phyloP scores from a whole-genome alignment of 345 rosid species.

The Melaleuca quinquenervia region DNA sequence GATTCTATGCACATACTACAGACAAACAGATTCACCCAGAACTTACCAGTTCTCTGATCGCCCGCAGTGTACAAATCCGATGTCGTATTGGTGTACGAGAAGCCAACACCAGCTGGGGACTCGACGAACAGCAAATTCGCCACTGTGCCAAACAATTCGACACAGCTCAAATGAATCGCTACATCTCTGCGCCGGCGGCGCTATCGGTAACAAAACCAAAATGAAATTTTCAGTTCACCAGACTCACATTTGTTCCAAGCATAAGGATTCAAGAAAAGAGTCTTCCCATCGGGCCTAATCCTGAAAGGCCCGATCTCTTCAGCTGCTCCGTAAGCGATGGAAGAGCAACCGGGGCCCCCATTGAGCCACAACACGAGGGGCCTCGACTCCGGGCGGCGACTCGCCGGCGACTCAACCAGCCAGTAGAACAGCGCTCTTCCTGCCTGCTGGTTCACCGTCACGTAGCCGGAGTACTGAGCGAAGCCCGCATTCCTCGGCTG shows the following conservation, averaged over 20 bases:
- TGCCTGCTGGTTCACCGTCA: conserved; percentile 66
- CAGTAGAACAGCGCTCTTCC: conserved; percentile 93
- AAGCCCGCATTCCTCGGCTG: conserved; percentile 59
- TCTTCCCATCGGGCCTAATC: conserved; percentile 60
- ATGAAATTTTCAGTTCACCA: not conserved
- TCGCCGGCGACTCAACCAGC: conserved; percentile 68
- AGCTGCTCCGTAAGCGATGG: conserved; percentile 73
- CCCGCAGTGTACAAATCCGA: conserved; percentile 79
- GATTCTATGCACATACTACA: not conserved
- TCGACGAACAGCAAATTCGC: conserved; percentile 88
- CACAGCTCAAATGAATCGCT: not conserved
- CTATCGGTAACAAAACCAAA: not conserved
- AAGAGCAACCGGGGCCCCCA: conserved; percentile 96
- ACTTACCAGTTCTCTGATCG: conserved; percentile 77
- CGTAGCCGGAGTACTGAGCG: conserved; percentile 79
- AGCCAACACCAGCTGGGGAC: conserved; percentile 97
- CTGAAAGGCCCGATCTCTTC: conserved; percentile 90
- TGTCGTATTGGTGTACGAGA: conserved; percentile 75
- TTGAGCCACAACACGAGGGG: conserved; percentile 90
- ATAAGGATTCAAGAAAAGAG: conserved; percentile 66
- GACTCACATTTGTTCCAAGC: conserved; percentile 66
- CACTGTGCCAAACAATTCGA: conserved; percentile 28
- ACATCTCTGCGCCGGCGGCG: not conserved
- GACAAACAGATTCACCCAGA: not conserved
- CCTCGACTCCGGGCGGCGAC: conserved; percentile 46